Conservation (phyloP, 2,329 filamentous ascomycete species). For the Diplocarpon mali region DNA sequence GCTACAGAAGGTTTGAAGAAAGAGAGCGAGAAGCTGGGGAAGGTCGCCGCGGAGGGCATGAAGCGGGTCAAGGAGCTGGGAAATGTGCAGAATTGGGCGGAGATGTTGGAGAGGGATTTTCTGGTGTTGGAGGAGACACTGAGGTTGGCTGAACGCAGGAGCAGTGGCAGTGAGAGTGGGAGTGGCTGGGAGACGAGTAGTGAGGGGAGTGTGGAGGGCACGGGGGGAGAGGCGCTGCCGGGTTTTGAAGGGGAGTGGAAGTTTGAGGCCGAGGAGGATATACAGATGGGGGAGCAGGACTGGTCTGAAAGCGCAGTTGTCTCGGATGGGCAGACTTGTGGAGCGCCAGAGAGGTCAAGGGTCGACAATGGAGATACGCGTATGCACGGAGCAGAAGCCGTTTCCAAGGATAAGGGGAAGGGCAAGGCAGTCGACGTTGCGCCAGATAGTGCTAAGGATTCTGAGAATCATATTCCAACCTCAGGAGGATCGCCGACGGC, state of each 20-base stretch:
- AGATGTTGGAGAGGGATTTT: slow-evolving; percentile 63
- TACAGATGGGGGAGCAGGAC: background rate
- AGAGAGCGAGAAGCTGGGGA: slow-evolving; percentile 54
- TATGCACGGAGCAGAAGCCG: background rate
- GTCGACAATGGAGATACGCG: background rate
- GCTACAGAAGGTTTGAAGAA: slow-evolving; percentile 48
- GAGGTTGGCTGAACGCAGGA: slow-evolving; percentile 37
- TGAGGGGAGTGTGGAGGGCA: slow-evolving; percentile 6
- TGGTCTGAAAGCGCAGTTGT: background rate
- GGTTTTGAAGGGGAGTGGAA: background rate
- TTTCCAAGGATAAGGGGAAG: background rate
- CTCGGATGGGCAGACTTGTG: background rate
- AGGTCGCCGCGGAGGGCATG: slow-evolving; percentile 50
- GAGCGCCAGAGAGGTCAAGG: background rate
- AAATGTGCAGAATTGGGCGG: slow-evolving; percentile 79
- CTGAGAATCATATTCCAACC: too few relatives aligned
- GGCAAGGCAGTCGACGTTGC: background rate
- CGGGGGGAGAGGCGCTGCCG: background rate
- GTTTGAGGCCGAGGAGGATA: background rate
- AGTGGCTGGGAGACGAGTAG: slow-evolving; percentile 8
- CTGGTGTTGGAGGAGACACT: slow-evolving; percentile 54
- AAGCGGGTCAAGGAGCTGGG: slow-evolving; percentile 65
- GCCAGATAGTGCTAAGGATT: background rate
- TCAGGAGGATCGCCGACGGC: background rate
- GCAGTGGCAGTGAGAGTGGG: slow-evolving; percentile 28